phyloP scores from a whole-genome alignment of 2,329 filamentous ascomycete genomes.

The Sporothrix luriei region DNA sequence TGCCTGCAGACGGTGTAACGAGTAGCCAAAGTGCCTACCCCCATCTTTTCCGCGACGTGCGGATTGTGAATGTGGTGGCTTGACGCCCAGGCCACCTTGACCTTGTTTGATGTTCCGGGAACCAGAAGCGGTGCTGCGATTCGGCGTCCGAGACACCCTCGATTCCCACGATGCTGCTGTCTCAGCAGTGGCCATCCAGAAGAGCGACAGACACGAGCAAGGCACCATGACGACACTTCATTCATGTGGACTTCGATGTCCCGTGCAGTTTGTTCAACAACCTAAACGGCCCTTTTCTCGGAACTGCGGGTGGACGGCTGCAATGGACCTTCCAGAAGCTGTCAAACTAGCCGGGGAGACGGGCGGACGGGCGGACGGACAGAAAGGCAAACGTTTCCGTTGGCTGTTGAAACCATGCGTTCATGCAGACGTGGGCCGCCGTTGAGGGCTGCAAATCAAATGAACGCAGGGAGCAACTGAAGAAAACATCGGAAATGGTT shows the following conservation, averaged over 20 bases:
- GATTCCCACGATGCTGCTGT: background rate
- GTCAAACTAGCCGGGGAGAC: background rate
- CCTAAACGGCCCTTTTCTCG: constrained; percentile 13
- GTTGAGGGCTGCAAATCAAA: background rate
- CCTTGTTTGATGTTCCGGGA: constrained; percentile 27
- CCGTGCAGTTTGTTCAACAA: background rate
- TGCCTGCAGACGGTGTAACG: constrained; percentile 3
- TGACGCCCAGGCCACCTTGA: constrained; percentile 26
- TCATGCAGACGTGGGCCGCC: constrained; percentile 15
- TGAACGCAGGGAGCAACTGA: background rate
- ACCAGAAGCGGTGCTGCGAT: constrained; percentile 11
- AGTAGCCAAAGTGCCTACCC: background rate
- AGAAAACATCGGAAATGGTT: background rate
- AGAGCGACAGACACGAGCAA: background rate
- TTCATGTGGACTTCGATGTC: background rate
- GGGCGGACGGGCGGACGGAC: background rate
- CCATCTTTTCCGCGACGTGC: background rate
- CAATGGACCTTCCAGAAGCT: constrained; percentile 17
- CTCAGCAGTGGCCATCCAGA: background rate
- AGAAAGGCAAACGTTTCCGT: background rate
- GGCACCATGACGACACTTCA: background rate
- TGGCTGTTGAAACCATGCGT: constrained; percentile 24
- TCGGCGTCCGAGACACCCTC: constrained; percentile 20
- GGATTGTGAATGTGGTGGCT: background rate
- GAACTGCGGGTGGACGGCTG: background rate